phyloP scores from a whole-genome alignment of 2,329 filamentous ascomycete species.

The Emergomyces orientalis region DNA sequence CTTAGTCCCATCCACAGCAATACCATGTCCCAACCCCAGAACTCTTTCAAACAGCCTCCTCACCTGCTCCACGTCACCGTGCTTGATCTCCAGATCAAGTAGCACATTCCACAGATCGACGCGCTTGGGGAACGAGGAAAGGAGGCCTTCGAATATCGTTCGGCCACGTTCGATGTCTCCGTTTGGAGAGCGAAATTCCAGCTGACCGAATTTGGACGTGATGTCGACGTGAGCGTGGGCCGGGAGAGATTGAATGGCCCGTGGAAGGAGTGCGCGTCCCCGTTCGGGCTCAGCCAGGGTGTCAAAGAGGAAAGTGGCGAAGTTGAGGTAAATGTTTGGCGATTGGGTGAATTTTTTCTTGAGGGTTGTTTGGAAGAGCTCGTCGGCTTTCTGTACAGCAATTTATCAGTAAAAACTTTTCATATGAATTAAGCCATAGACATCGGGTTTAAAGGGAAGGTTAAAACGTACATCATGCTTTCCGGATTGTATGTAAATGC shows the following conservation, averaged over 20 bases:
- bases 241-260: constrained; percentile 76
- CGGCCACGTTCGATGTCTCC: constrained; percentile 85
- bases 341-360: constrained; percentile 85
- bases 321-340: constrained; percentile 83
- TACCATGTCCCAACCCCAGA: constrained; percentile 36
- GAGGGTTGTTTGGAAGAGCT: constrained; percentile 72
- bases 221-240: constrained; percentile 60
- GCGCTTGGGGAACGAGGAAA: constrained; percentile 78
- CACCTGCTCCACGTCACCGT: constrained; percentile 53
- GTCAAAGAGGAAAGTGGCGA: constrained; percentile 83
- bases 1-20: constrained; percentile 35
- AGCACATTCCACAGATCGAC: constrained; percentile 90
- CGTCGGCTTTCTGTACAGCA: constrained; percentile 66
- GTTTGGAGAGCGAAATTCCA: constrained; percentile 78
- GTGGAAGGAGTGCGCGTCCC: constrained; percentile 66
- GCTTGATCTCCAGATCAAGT: constrained; percentile 68
- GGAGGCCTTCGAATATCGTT: constrained; percentile 84
- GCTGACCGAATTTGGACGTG: constrained; percentile 76
- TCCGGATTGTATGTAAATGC: constrained; percentile 87
- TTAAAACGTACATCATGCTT: constrained; percentile 62
- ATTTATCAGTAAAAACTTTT: constrained; percentile 17
- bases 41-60: constrained; percentile 77
- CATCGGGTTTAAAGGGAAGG: not conserved
- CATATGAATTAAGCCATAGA: not conserved
- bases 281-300: constrained; percentile 60